Evolutionary conservation across 1,139 yeast species (phyloP).

Genomic region (Saccharomyces pastorianus): DNA sequence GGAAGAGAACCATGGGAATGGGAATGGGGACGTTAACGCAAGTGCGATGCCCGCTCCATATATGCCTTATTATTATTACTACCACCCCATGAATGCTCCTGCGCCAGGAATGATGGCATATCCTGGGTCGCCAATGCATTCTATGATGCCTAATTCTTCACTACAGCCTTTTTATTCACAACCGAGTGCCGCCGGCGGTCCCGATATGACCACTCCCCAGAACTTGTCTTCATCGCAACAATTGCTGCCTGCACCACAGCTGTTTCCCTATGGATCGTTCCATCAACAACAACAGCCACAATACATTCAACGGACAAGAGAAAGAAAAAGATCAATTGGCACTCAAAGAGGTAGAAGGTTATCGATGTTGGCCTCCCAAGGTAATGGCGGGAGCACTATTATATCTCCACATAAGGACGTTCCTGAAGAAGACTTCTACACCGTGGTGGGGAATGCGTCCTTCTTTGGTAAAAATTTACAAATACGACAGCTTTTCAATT

Average conservation of each 20-base stretch:
- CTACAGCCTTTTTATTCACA: conserved; percentile 24
- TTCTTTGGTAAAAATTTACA: conserved; percentile 25
- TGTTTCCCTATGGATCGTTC: conserved; percentile 15
- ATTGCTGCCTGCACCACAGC: conserved; percentile 22
- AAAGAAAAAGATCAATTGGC: conserved; percentile 17
- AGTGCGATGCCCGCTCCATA: conserved; percentile 16
- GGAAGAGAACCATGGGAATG: not conserved
- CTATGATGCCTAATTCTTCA: conserved; percentile 21
- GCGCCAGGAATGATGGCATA: conserved; percentile 18
- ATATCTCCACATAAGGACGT: conserved; percentile 30
- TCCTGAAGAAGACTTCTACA: conserved; percentile 28
- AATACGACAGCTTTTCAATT: conserved; percentile 27
- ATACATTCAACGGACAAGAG: conserved; percentile 7
- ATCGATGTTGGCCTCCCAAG: conserved; percentile 18
- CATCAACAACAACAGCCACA: conserved; percentile 6
- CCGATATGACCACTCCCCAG: not conserved
- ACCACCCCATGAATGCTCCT: conserved; percentile 15
- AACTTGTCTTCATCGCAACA: conserved; percentile 11
- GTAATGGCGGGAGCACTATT: conserved; percentile 17
- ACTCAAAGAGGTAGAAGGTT: conserved; percentile 24
- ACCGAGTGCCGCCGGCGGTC: conserved; percentile 5
- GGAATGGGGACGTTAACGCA: not conserved
- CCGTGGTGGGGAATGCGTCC: conserved; percentile 24
- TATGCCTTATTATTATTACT: conserved; percentile 15
- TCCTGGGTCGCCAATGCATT: conserved; percentile 19